These are phyloP conservation scores for Butyriboletus loyo DNA, from an alignment of 768 basidiomycete species.

Conservation along the genomic window DNA sequence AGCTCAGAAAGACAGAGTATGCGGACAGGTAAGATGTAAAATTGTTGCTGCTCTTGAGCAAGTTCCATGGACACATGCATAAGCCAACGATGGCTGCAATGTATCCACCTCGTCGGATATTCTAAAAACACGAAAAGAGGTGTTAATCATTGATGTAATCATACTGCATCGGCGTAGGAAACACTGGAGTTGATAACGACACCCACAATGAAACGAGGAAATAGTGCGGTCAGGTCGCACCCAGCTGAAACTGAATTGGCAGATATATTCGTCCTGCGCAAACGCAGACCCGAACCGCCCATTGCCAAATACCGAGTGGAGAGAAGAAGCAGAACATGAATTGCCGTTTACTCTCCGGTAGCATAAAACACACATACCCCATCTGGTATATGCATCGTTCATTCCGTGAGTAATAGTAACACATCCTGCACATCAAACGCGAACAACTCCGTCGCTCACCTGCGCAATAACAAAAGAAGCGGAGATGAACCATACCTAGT, in stretches of 20 bases:
- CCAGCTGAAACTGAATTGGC: slow-evolving; percentile 83
- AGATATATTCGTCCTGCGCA: slow-evolving; percentile 66
- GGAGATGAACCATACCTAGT: slow-evolving; percentile 75
- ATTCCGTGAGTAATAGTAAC: slow-evolving; percentile 9
- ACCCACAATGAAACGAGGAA: slow-evolving; percentile 70
- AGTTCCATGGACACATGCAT: slow-evolving; percentile 74
- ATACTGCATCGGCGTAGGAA: neutral
- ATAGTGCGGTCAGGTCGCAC: slow-evolving; percentile 75
- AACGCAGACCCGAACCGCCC: neutral
- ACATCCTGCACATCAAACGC: slow-evolving; percentile 1
- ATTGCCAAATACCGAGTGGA: slow-evolving; percentile 5
- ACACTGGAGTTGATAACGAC: neutral
- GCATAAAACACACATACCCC: slow-evolving; percentile 20
- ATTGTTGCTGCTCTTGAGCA: slow-evolving; percentile 67
- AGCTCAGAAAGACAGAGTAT: slow-evolving; percentile 78
- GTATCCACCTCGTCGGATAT: slow-evolving; percentile 83
- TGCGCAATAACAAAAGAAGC: slow-evolving; percentile 79
- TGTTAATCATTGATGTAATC: neutral
- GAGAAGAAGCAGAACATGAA: slow-evolving; percentile 2
- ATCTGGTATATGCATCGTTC: slow-evolving; percentile 16
- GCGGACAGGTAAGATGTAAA: slow-evolving; percentile 82
- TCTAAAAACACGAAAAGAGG: slow-evolving; percentile 36
- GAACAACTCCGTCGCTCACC: slow-evolving; percentile 27
- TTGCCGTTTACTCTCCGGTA: slow-evolving; percentile 14
- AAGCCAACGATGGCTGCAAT: slow-evolving; percentile 76